Percentiles rank a stretch among this genome's conserved stretches.
phyloP scores from a whole-genome alignment of 2,329 filamentous ascomycete species.

The Tolypocladium tropicale region DNA sequence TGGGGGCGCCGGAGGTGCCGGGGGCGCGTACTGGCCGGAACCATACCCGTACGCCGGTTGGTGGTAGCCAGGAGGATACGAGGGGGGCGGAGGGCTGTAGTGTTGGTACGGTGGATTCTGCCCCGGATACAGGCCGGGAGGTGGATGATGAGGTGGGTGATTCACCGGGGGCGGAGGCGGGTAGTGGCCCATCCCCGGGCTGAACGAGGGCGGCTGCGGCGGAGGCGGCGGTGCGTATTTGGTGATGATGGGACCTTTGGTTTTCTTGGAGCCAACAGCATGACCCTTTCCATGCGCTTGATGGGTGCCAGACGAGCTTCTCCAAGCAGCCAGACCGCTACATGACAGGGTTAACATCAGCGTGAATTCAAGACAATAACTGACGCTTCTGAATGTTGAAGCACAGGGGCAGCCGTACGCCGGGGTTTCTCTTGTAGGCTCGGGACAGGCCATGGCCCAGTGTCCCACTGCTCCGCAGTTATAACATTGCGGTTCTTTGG shows the following conservation, averaged over 20 bases:
- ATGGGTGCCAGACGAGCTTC: constrained; percentile 17
- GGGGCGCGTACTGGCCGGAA: constrained; percentile 5
- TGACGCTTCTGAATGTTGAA: neutral
- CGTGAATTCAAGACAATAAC: neutral
- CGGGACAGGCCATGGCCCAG: constrained; percentile 42
- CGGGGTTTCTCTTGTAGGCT: constrained; percentile 35
- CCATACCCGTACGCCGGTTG: constrained; percentile 12
- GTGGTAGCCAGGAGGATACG: constrained; percentile 14
- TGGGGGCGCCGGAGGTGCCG: neutral
- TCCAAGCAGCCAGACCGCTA: constrained; percentile 27
- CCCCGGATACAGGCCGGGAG: constrained; percentile 5
- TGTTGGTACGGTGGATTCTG: neutral
- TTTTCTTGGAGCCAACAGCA: constrained; percentile 18
- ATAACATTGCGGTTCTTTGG: constrained; percentile 36
- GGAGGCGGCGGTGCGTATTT: constrained; percentile 21
- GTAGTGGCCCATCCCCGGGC: constrained; percentile 5
- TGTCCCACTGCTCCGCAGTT: constrained; percentile 42
- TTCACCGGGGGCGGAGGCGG: constrained; percentile 15
- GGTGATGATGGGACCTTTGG: constrained; percentile 23
- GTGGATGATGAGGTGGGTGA: constrained; percentile 13
- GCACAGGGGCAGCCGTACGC: constrained; percentile 24
- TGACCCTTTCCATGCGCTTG: constrained; percentile 17
- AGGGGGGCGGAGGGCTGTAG: constrained; percentile 1
- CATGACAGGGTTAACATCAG: constrained; percentile 4
- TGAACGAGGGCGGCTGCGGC: constrained; percentile 6